phyloP scores from a whole-genome alignment of 2,329 filamentous ascomycete genomes.

The Pyricularia grisea region DNA sequence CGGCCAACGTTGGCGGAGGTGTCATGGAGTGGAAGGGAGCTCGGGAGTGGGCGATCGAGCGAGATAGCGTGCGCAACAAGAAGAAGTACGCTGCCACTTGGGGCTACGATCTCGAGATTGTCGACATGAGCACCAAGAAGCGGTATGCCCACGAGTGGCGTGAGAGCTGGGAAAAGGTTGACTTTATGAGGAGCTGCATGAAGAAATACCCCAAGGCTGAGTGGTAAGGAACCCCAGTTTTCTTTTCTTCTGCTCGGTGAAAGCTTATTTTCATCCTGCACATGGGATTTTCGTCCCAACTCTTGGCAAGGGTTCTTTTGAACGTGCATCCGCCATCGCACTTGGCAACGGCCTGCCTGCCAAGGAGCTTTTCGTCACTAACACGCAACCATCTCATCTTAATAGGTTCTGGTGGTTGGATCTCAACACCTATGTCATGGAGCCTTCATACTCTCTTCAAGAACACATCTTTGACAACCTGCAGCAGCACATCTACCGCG shows the following conservation, averaged over 20 bases:
- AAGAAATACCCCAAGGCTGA: slow-evolving; percentile 92
- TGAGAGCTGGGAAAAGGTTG: slow-evolving; percentile 98
- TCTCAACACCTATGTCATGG: slow-evolving; percentile 97
- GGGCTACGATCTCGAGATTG: slow-evolving; percentile 93
- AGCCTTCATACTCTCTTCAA: slow-evolving; percentile 83
- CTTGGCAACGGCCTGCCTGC: not conserved
- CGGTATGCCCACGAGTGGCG: slow-evolving; percentile 98
- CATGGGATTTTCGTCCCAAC: not conserved
- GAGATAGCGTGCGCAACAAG: slow-evolving; percentile 94
- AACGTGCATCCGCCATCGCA: not conserved
- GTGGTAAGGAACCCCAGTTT: slow-evolving; percentile 57
- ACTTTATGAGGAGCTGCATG: slow-evolving; percentile 80
- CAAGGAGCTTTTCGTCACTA: not conserved
- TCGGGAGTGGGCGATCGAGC: slow-evolving; percentile 94
- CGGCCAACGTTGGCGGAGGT: slow-evolving; percentile 87
- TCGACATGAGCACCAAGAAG: slow-evolving; percentile 98
- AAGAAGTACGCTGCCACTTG: slow-evolving; percentile 75
- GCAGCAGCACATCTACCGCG: slow-evolving; percentile 68
- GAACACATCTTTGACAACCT: slow-evolving; percentile 82
- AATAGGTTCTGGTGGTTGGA: slow-evolving; percentile 99
- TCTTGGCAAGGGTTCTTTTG: not conserved
- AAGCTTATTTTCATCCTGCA: slow-evolving; percentile 7
- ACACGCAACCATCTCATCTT: not conserved
- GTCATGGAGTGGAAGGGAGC: slow-evolving; percentile 99
- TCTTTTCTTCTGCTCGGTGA: slow-evolving; percentile 7